These are phyloP conservation scores for Pascua sp. DNA, from an alignment of 1,284 basidiomycete genomes.

Conservation along the genomic window DNA sequence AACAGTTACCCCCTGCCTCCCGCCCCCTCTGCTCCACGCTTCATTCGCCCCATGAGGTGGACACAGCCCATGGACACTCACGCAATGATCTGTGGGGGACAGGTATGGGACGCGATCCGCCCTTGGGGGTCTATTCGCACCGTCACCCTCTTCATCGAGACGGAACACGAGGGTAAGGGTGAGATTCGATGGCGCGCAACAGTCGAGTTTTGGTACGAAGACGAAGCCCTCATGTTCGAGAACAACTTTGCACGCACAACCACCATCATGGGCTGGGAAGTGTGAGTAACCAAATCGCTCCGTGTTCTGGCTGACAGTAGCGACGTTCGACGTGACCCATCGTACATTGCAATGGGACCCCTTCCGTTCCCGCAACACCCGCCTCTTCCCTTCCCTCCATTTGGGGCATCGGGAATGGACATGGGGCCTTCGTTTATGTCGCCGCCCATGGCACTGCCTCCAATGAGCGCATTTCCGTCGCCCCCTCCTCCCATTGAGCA, in stretches of 20 bases:
- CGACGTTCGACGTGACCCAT: conserved; percentile 12
- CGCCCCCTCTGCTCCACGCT: conserved; percentile 52
- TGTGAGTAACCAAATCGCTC: conserved; percentile 24
- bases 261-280: conserved; percentile 33
- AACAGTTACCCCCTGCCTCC: conserved; percentile 46
- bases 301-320: conserved; percentile 3
- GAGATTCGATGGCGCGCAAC: conserved; percentile 58
- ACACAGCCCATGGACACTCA: conserved; percentile 28
- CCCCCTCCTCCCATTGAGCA: no score
- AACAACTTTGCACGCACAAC: conserved; percentile 48
- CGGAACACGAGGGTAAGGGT: conserved; percentile 68
- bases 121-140: conserved; percentile 49
- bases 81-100: conserved; percentile 65
- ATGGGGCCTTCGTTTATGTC: no score
- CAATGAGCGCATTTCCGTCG: no score
- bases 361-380: conserved; percentile 9
- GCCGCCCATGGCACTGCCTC: no score
- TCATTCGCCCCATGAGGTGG: conserved; percentile 29
- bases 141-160: conserved; percentile 25
- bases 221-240: conserved; percentile 73
- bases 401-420: no score
- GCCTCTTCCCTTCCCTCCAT: not conserved
- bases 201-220: conserved; percentile 85
- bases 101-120: conserved; percentile 68
- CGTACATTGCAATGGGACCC: conserved; percentile 7